Evolutionary conservation across 768 basidiomycete species (phyloP), one percentile per base, ranked within the genome.

Genomic region (Fomitopsis serialis): DNA sequence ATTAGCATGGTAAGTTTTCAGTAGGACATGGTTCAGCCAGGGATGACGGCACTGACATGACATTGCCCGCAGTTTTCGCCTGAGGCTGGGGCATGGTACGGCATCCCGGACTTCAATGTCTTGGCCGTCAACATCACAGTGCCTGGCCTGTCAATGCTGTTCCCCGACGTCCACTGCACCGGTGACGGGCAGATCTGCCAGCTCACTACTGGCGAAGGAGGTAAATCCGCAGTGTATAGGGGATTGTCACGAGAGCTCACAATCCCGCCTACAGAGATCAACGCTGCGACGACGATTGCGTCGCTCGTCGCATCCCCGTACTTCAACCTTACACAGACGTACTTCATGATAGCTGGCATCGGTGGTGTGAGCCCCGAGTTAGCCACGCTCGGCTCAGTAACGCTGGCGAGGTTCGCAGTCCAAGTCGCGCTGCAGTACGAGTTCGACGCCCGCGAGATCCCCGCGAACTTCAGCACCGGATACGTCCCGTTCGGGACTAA

Each of bases 291-390:
- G 17, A 15, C 56, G 8, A 63, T 71, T 44, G 57, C 65, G 29
- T 67, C 75, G 0, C 58, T 75, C 48, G 54, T 70, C 9, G 58
- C 68, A 48, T 62, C 69, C 0, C 48, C 64, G 0, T 23, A 57
- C 12, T 77, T 77, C 61, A 60, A 75, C 60, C 64, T 75, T 47
- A 66, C 53, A 0, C 47, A 54, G 25, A 74, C 73, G 1, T 77
- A 77, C 58, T 77, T 74, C 62, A 61, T 75, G 32, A 59, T 75
- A 48, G 70, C 69, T 5, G 75, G 75, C 44, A 70, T 72, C 42
- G 74, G 68, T 2, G 75, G 74, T 2, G 59, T 73, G 43, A 73
- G 67, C 57, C 75, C 75, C 17, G 65, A 67, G 47, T n/a, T 58
- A 1, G 71, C 67, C 2, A 74, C 74, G 1, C 66, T 72, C 45